A percentile compares a stretch with the other conserved stretches of the same genome.
Evolutionary conservation across 208 protist genomes (phyloP).

Genomic region (Lotmaria passim): DNA sequence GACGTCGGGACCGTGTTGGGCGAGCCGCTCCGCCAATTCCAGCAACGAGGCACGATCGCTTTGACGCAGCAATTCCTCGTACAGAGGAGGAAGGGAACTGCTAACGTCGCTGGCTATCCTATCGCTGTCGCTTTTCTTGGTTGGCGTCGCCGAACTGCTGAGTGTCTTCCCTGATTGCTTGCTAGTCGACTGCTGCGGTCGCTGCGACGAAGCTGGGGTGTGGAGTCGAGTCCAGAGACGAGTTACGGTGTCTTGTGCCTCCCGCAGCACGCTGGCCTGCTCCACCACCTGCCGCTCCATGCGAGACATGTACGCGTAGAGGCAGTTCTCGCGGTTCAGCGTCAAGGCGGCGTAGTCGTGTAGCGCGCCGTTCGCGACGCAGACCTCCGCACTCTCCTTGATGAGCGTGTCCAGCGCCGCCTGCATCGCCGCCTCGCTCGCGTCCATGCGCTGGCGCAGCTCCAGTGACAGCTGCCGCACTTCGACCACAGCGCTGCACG

Average conservation of each 20-base stretch:
- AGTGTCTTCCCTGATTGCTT: background rate
- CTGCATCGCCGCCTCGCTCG: slow-evolving; percentile 51
- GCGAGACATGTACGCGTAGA: slow-evolving; percentile 45
- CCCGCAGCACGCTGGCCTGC: slow-evolving; percentile 65
- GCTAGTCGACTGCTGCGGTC: slow-evolving; percentile 3
- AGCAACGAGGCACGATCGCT: slow-evolving; percentile 71
- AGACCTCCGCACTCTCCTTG: slow-evolving; percentile 52
- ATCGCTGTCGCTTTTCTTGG: background rate
- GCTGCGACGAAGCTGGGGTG: slow-evolving; percentile 7
- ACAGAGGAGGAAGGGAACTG: slow-evolving; percentile 40
- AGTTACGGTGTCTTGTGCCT: slow-evolving; percentile 53
- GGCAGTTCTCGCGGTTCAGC: slow-evolving; percentile 48
- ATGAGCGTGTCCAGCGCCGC: slow-evolving; percentile 49
- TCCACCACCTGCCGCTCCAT: slow-evolving; percentile 60
- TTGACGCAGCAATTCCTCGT: slow-evolving; percentile 33
- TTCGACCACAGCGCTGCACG: slow-evolving; percentile 42
- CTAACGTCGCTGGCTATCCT: background rate
- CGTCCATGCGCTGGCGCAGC: slow-evolving; percentile 64
- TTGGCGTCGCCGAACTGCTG: background rate
- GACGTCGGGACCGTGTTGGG: slow-evolving; percentile 39
- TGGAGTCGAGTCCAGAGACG: slow-evolving; percentile 22
- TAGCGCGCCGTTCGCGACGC: slow-evolving; percentile 54
- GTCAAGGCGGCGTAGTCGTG: slow-evolving; percentile 42
- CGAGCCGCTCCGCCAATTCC: slow-evolving; percentile 56
- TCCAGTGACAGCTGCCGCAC: slow-evolving; percentile 53